Percentiles rank a stretch among this genome's conserved stretches.
These are phyloP conservation scores for Tolypocladium sp. DNA, from an alignment of 2,329 filamentous ascomycete genomes.

Conservation along the genomic window DNA sequence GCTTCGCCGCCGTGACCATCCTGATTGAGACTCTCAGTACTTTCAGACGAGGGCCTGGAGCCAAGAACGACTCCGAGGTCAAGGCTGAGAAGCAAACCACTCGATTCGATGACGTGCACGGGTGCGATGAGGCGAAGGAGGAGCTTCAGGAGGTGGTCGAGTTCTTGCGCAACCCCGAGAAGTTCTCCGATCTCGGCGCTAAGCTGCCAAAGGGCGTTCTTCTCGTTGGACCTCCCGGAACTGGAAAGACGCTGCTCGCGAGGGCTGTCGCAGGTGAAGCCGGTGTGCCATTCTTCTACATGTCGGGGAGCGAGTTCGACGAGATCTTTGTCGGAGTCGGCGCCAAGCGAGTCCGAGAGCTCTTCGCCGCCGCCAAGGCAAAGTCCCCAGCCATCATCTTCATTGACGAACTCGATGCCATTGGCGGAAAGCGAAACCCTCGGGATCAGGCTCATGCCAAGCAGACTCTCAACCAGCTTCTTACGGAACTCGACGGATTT, in stretches of 20 bases:
- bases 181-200: slow-evolving; percentile 87
- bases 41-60: slow-evolving; percentile 64
- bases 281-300: slow-evolving; percentile 98
- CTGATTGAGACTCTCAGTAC: slow-evolving; percentile 72
- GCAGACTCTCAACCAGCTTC: slow-evolving; percentile 92
- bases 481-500: slow-evolving; percentile 95
- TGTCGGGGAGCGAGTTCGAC: slow-evolving; percentile 98
- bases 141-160: slow-evolving; percentile 96
- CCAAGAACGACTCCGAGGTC: slow-evolving; percentile 69
- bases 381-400: slow-evolving; percentile 93
- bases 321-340: slow-evolving; percentile 97
- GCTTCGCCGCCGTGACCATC: slow-evolving; percentile 70
- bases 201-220: slow-evolving; percentile 96
- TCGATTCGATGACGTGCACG: slow-evolving; percentile 88
- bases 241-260: slow-evolving; percentile 92
- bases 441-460: slow-evolving; percentile 92
- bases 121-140: slow-evolving; percentile 96
- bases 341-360: slow-evolving; percentile 88
- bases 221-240: slow-evolving; percentile 89
- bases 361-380: slow-evolving; percentile 72
- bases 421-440: slow-evolving; percentile 88
- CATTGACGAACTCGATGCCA: slow-evolving; percentile 89
- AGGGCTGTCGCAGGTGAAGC: slow-evolving; percentile 94
- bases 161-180: slow-evolving; percentile 86
- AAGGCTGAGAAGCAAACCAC: slow-evolving; percentile 89